These are phyloP conservation scores for Tetracentron sinense DNA, from an alignment of 164 flowering plant genomes.

Conservation along the genomic window DNA sequence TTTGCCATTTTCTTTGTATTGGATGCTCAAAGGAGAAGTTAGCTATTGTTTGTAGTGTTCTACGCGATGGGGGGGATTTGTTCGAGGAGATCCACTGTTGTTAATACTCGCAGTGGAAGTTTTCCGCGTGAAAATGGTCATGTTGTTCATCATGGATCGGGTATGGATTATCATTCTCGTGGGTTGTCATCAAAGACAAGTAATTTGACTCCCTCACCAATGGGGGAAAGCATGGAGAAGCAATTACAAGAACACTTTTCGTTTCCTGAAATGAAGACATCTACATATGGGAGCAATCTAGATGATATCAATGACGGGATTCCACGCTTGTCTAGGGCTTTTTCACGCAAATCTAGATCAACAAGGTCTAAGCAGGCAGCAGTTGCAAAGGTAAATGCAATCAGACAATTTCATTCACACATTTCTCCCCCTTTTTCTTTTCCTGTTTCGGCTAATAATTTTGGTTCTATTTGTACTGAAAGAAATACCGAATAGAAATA, in stretches of 20 bases:
- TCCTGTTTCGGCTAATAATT: no score
- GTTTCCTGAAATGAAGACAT: slow-evolving; percentile 33
- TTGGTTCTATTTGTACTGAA: no score
- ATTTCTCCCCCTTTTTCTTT: not conserved
- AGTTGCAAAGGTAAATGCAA: slow-evolving; percentile 56
- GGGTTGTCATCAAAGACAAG: slow-evolving; percentile 28
- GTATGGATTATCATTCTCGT: slow-evolving; percentile 31
- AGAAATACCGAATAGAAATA: no score
- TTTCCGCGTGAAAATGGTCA: slow-evolving; percentile 46
- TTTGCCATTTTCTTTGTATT: no score
- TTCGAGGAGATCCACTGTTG: slow-evolving; percentile 62
- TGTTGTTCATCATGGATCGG: slow-evolving; percentile 28
- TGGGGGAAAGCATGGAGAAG: slow-evolving; percentile 38
- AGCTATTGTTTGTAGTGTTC: not conserved
- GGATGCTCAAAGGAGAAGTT: no score
- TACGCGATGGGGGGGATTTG: slow-evolving; percentile 80
- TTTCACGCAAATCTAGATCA: no score
- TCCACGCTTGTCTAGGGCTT: no score
- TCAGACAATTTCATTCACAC: slow-evolving; percentile 6
- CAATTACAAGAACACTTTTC: slow-evolving; percentile 45
- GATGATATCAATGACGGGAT: slow-evolving; percentile 55
- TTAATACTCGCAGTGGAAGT: slow-evolving; percentile 45
- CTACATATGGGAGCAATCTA: slow-evolving; percentile 13
- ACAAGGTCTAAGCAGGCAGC: slow-evolving; percentile 61
- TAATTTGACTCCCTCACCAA: slow-evolving; percentile 23